phyloP scores from a whole-genome alignment of 225 moss, liverwort and hornwort genomes.

The Straminergon stramineum region DNA sequence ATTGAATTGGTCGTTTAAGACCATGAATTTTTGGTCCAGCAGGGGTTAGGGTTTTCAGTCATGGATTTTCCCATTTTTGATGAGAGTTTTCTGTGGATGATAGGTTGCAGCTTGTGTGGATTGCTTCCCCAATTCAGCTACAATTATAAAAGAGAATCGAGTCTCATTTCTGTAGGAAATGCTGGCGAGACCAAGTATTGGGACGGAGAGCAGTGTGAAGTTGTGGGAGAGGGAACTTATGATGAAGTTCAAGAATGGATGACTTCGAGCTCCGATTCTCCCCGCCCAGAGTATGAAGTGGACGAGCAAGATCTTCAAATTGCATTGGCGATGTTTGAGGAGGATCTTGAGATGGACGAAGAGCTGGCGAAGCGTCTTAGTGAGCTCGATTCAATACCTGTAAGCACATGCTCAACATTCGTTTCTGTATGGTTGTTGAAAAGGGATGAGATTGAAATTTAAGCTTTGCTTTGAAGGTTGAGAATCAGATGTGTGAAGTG shows the following conservation, averaged over 20 bases:
- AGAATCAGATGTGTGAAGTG: background rate
- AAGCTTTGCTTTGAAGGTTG: background rate
- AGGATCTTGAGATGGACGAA: conserved; percentile 52
- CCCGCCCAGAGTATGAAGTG: conserved; percentile 2
- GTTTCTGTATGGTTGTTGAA: background rate
- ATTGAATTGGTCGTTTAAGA: background rate
- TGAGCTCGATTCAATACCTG: conserved; percentile 71
- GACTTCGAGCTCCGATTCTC: conserved; percentile 1
- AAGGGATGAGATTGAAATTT: background rate
- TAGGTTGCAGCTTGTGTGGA: conserved; percentile 17
- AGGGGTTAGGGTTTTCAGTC: background rate
- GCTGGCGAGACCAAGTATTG: conserved; percentile 32
- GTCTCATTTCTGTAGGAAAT: conserved; percentile 10
- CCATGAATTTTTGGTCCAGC: background rate
- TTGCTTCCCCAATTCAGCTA: background rate
- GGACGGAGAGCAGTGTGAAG: conserved; percentile 23
- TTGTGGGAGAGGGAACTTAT: conserved; percentile 16
- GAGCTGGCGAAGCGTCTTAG: conserved; percentile 81
- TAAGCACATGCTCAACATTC: conserved; percentile 12
- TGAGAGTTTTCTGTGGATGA: background rate
- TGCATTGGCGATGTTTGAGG: conserved; percentile 75
- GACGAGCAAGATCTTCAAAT: conserved; percentile 62
- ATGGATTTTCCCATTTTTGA: background rate
- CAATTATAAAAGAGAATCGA: background rate
- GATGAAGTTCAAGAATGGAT: background rate